A percentile compares a stretch with the other conserved stretches of the same genome.
These are phyloP conservation scores for Adansonia digitata DNA, from an alignment of 345 rosid genomes.

Conservation along the genomic window DNA sequence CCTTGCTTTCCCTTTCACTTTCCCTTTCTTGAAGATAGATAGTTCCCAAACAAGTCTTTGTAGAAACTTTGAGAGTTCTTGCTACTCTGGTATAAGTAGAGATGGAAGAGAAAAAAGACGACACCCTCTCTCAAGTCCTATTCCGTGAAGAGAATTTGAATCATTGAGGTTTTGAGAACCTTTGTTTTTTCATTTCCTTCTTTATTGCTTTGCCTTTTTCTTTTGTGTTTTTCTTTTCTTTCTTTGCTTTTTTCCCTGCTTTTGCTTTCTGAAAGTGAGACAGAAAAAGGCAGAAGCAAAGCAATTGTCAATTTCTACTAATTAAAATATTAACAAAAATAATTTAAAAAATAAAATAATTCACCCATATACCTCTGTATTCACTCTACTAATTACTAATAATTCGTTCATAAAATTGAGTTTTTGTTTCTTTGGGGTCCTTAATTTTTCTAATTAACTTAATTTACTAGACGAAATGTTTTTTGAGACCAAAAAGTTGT, in stretches of 20 bases:
- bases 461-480: background rate
- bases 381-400: background rate
- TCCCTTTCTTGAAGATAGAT: slow-evolving; percentile 19
- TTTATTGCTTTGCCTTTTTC: slow-evolving; percentile 27
- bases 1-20: background rate
- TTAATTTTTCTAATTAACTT: background rate
- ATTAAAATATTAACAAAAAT: slow-evolving; percentile 18
- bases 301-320: slow-evolving; percentile 34
- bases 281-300: slow-evolving; percentile 57
- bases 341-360: slow-evolving; percentile 16
- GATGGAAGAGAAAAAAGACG: background rate
- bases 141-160: slow-evolving; percentile 41
- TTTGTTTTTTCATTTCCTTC: slow-evolving; percentile 34
- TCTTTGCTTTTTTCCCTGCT: slow-evolving; percentile 49
- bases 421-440: background rate
- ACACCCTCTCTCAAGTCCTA: slow-evolving; percentile 4
- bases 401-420: background rate
- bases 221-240: slow-evolving; percentile 25
- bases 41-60: slow-evolving; percentile 41
- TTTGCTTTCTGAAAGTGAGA: slow-evolving; percentile 91
- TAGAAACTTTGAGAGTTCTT: slow-evolving; percentile 46
- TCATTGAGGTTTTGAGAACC: slow-evolving; percentile 46
- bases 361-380: too few relatives aligned
- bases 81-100: slow-evolving; percentile 40
- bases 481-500: background rate